phyloP scores from a whole-genome alignment of 768 basidiomycete species.

The Hemileccinum rubropunctum region DNA sequence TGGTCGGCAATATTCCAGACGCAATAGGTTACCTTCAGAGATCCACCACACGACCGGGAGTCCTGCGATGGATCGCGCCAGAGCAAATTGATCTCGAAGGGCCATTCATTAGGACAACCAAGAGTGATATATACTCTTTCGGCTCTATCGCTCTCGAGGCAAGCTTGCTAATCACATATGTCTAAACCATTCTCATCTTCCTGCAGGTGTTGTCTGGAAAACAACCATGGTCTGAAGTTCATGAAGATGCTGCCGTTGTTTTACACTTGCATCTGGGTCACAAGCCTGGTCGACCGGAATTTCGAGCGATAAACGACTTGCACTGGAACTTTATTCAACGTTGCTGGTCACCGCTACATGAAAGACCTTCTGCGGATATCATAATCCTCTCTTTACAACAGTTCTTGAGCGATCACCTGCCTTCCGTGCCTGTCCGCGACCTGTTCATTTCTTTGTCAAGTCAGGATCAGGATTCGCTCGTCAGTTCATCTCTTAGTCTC shows the following conservation, averaged over 20 bases:
- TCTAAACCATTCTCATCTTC: not conserved
- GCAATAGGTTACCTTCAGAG: too few relatives aligned
- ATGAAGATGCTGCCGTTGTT: not conserved
- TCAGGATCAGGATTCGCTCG: too few relatives aligned
- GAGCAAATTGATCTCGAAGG: too few relatives aligned
- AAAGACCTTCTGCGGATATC: not conserved
- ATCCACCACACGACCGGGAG: too few relatives aligned
- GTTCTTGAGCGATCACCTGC: not conserved
- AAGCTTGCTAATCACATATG: conserved; percentile 8
- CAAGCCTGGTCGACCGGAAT: not conserved
- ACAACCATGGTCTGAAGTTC: conserved; percentile 3
- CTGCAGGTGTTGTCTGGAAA: conserved; percentile 19
- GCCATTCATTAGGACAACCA: too few relatives aligned
- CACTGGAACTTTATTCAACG: conserved; percentile 3
- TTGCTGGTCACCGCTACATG: not conserved
- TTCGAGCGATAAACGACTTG: not conserved
- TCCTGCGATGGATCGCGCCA: too few relatives aligned
- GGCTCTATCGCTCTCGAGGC: not conserved
- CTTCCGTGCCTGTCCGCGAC: too few relatives aligned
- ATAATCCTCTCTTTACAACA: not conserved
- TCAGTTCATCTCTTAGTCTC: too few relatives aligned
- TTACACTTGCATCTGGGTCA: conserved; percentile 7
- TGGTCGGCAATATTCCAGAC: too few relatives aligned
- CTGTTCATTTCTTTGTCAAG: too few relatives aligned
- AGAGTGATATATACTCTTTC: too few relatives aligned